phyloP scores from a whole-genome alignment of 306 rosid species.

The Astragalus membranaceus region DNA sequence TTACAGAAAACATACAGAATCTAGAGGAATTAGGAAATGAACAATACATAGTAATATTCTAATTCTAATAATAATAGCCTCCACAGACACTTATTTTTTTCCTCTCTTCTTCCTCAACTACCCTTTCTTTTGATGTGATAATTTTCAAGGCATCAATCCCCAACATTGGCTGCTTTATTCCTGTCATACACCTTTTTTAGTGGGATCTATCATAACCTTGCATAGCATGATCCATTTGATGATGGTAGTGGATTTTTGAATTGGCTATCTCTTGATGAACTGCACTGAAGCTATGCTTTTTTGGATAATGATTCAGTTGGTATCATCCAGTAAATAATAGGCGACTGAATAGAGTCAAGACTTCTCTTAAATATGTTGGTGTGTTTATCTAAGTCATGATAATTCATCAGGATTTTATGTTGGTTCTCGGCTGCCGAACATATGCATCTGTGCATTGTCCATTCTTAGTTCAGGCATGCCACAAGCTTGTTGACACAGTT shows the following conservation, averaged over 20 bases:
- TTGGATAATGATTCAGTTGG: too few species aligned
- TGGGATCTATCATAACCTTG: not conserved
- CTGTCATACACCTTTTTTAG: not conserved
- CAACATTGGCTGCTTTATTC: not conserved
- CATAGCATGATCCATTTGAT: too few species aligned
- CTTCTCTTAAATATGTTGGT: not conserved
- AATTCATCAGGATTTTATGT: not conserved
- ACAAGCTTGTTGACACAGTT: not conserved
- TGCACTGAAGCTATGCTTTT: too few species aligned
- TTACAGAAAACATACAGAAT: too few species aligned
- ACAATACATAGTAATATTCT: too few species aligned
- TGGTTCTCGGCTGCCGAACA: not conserved
- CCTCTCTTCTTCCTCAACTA: not conserved
- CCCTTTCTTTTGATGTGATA: not conserved
- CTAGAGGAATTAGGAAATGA: too few species aligned
- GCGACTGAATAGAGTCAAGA: too few species aligned
- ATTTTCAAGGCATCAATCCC: not conserved
- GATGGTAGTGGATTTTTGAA: too few species aligned
- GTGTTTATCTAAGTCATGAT: not conserved
- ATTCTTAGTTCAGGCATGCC: not conserved
- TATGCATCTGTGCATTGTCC: not conserved
- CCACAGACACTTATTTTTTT: not conserved
- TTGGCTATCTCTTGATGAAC: too few species aligned
- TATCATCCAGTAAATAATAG: too few species aligned
- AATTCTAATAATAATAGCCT: too few species aligned